phyloP scores from a whole-genome alignment of 345 rosid genomes.

The Nasturtium officinale region DNA sequence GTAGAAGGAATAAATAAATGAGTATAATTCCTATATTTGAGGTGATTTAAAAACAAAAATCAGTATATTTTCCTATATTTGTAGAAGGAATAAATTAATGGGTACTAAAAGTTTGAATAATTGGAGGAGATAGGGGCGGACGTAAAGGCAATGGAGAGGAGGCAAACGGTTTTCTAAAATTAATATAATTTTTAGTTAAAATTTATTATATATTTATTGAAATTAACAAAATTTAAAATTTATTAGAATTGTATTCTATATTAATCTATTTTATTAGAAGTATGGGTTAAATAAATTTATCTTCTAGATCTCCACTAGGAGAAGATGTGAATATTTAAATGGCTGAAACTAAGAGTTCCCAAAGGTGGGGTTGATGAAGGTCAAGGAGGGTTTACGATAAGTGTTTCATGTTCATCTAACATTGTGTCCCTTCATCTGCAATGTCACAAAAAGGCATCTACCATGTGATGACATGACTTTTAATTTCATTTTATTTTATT shows the following conservation, averaged over 20 bases:
- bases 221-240: too few relatives aligned
- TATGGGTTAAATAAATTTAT: too few relatives aligned
- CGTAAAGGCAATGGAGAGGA: too few relatives aligned
- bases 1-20: background rate
- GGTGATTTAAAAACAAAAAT: background rate
- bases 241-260: too few relatives aligned
- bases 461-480: slow-evolving; percentile 48
- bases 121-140: too few relatives aligned
- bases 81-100: background rate
- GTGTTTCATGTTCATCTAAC: slow-evolving; percentile 68
- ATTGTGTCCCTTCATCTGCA: slow-evolving; percentile 49
- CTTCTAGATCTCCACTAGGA: too few relatives aligned
- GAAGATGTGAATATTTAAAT: slow-evolving; percentile 7
- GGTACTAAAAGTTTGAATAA: slow-evolving; percentile 16
- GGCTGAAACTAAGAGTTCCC: slow-evolving; percentile 40
- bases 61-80: background rate
- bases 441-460: slow-evolving; percentile 38
- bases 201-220: too few relatives aligned
- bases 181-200: too few relatives aligned
- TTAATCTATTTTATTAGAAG: too few relatives aligned
- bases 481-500: slow-evolving; percentile 5
- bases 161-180: too few relatives aligned
- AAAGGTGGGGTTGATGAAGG: slow-evolving; percentile 64
- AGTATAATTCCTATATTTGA: background rate
- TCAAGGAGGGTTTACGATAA: slow-evolving; percentile 49